Evolutionary conservation across 495 filamentous ascomycete genomes (phyloP).

Genomic region (Aspergillus hancockii): DNA sequence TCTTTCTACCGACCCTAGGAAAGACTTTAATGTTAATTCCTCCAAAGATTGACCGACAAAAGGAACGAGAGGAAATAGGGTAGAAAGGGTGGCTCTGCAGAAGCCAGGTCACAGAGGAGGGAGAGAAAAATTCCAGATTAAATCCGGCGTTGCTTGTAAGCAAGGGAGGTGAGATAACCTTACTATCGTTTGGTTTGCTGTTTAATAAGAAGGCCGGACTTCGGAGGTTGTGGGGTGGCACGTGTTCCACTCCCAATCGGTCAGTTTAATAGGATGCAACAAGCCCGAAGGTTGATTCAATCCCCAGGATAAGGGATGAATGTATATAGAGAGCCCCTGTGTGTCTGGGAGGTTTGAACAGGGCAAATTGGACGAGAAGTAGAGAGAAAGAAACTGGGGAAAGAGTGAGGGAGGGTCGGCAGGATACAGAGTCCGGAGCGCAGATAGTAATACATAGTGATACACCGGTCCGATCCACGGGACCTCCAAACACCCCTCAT

Average conservation of each 20-base stretch:
- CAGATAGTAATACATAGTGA: neutral
- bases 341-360: neutral
- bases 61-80: neutral
- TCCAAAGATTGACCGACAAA: neutral
- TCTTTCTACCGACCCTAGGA: slow-evolving; percentile 12
- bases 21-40: neutral
- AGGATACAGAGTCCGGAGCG: neutral
- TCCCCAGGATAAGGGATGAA: neutral
- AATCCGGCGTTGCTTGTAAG: slow-evolving; percentile 1
- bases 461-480: slow-evolving; percentile 2
- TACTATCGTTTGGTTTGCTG: neutral
- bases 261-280: neutral
- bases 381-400: neutral
- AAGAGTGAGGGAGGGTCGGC: neutral
- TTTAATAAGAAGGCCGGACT: slow-evolving; percentile 12
- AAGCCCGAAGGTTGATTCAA: neutral
- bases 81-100: neutral
- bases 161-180: slow-evolving; percentile 4
- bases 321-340: neutral
- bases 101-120: slow-evolving; percentile 3
- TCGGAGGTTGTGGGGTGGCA: slow-evolving; percentile 12
- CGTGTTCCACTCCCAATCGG: slow-evolving; percentile 5
- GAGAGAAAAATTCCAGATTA: slow-evolving; percentile 5
- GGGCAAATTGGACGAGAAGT: neutral
- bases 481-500: neutral